phyloP scores from a whole-genome alignment of 192 early-diverging fungal genomes.

The Backusella mclennaniae region DNA sequence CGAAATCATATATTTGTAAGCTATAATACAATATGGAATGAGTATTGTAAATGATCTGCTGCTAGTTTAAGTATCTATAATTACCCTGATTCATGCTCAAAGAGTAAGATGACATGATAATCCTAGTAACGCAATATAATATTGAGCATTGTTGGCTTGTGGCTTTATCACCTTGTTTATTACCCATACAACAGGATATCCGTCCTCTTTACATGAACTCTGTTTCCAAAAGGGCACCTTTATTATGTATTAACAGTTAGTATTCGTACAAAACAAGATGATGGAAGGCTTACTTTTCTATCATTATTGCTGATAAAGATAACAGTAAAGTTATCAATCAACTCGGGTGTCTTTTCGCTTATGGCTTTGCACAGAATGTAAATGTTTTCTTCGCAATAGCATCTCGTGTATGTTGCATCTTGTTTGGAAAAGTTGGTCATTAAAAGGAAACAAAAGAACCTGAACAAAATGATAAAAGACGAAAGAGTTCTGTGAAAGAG shows the following conservation, averaged over 20 bases:
- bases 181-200: conserved; percentile 23
- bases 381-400: conserved; percentile 31
- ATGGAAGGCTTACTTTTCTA: not conserved
- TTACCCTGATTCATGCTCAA: conserved; percentile 5
- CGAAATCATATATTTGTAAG: conserved; percentile 21
- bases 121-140: conserved; percentile 2
- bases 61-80: not conserved
- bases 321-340: conserved; percentile 1
- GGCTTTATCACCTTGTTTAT: not conserved
- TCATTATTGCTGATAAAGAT: conserved; percentile 22
- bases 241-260: too few relatives aligned
- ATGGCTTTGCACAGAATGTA: conserved; percentile 16
- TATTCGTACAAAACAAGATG: not conserved
- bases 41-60: too few relatives aligned
- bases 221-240: conserved; percentile 29
- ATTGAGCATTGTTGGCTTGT: not conserved
- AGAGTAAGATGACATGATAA: conserved; percentile 27
- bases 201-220: not conserved
- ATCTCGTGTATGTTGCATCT: conserved; percentile 18
- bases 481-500: not conserved
- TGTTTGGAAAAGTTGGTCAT: not conserved
- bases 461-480: too few relatives aligned
- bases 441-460: not conserved
- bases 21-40: not conserved
- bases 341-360: conserved; percentile 2